Base-by-base conservation (phyloP, 768 basidiomycete genomes). In the Cystofilobasidium ferigula region DNA sequence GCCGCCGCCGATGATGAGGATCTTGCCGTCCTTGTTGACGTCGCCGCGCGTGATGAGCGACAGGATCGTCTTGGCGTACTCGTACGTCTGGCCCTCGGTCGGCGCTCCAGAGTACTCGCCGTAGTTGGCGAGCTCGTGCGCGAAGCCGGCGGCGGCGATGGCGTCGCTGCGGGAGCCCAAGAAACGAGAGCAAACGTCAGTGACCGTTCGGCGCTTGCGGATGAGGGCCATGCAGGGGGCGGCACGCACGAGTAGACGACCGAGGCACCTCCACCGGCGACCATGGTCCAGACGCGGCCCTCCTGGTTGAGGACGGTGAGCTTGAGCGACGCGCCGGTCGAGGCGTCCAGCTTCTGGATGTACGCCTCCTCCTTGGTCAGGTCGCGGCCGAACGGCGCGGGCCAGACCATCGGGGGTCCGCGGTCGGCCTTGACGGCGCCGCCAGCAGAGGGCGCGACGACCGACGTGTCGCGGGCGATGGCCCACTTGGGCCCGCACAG, bases 201-300 rank as follows among this genome's bases (percentile, higher is more conserved):
- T 30, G 32, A n/a, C 35, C 10, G 3, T 34, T 10, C 9, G 26
- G 35, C 22, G 34, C n/a, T n/a, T 28, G 35, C 8, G 14, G 8
- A 56, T 30, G 26, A 26, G 16, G 36, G 18, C 12, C 22, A 14
- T 24, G 40, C 30, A 57, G 18, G 32, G 40, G 0, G 14, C 16
- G 30, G n/a, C 24, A 70, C 74, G 47, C 47, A 73, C 71, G 80
- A 81, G 73, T 85, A 85, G 47, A 84, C 83, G 69, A 85, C 83
- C 9, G 82, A 83, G 26, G 84, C 83, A 80, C 90, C 90, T 74
- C 95, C 95, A 79, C 94, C 95, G 62, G 95, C 94, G 63, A 99
- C 95, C 94, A 98, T 98, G 71, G 95, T 98, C 95, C 95, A 99
- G 70, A 99, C 85, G 69, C 93, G 87, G 68, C 94, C 95, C 75